phyloP scores from a whole-genome alignment of 345 rosid species.

The Populus nigra region DNA sequence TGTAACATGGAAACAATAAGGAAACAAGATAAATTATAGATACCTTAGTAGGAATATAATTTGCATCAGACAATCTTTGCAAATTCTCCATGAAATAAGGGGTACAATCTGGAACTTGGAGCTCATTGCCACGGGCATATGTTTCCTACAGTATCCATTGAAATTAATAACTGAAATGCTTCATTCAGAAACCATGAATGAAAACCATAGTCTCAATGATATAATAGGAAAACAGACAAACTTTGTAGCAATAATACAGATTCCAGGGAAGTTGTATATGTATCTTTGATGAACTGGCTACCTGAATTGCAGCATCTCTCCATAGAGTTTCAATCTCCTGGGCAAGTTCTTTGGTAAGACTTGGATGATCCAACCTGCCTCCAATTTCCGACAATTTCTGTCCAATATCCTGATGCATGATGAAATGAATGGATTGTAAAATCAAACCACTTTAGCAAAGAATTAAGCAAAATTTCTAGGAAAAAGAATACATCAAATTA shows the following conservation, averaged over 20 bases:
- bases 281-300: conserved; percentile 22
- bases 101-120: conserved; percentile 95
- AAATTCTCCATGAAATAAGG: conserved; percentile 91
- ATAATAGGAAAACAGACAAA: neutral
- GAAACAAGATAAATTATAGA: neutral
- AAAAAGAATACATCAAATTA: neutral
- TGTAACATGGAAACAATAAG: neutral
- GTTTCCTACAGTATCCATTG: conserved; percentile 59
- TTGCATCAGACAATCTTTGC: conserved; percentile 65
- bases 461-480: neutral
- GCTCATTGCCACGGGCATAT: conserved; percentile 70
- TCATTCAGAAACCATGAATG: neutral
- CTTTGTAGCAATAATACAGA: neutral
- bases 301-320: conserved; percentile 97
- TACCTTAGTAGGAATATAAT: conserved; percentile 96
- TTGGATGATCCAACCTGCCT: conserved; percentile 66
- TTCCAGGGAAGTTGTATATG: neutral
- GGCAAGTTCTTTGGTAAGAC: conserved; percentile 72
- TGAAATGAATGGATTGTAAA: conserved; percentile 1
- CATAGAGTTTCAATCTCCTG: conserved; percentile 74
- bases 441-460: neutral
- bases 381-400: conserved; percentile 82
- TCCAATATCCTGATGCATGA: conserved; percentile 61
- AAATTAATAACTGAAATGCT: conserved; percentile 5
- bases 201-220: neutral